Percentiles rank a stretch among this genome's conserved stretches.
Evolutionary conservation across 2,329 filamentous ascomycete genomes (phyloP).

Genomic region (Aspergillus felis): DNA sequence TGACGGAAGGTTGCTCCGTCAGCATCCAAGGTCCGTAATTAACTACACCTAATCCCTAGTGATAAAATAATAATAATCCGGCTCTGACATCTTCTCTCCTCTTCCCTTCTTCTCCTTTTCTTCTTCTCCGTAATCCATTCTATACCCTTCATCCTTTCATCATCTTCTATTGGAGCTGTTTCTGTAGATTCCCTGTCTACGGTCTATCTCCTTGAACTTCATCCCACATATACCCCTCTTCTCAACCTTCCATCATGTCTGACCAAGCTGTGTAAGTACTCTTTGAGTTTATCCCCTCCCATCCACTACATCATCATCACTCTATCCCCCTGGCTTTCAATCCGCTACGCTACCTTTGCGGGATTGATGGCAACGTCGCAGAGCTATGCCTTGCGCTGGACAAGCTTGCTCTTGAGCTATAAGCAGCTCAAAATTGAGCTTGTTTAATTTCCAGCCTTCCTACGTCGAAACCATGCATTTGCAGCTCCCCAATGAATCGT

Average conservation of each 20-base stretch:
- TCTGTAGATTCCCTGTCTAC: background rate
- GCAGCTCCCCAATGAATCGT: too few species aligned
- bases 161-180: constrained; percentile 4
- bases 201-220: constrained; percentile 10
- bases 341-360: background rate
- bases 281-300: constrained; percentile 3
- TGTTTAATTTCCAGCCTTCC: too few species aligned
- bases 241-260: constrained; percentile 35
- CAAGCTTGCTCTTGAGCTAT: too few species aligned
- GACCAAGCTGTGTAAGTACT: constrained; percentile 44
- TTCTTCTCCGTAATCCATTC: constrained; percentile 11
- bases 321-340: background rate
- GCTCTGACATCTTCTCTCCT: constrained; percentile 20
- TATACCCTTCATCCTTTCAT: constrained; percentile 7
- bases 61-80: constrained; percentile 8
- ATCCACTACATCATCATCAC: constrained; percentile 7
- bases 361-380: too few species aligned
- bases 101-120: constrained; percentile 18
- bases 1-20: constrained; percentile 38
- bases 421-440: too few species aligned
- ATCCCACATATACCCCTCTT: constrained; percentile 9
- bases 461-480: too few species aligned
- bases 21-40: constrained; percentile 14
- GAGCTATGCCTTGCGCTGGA: too few species aligned
- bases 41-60: background rate